Conservation (phyloP, 441 rosid species). For the Syzygium malaccense region DNA sequence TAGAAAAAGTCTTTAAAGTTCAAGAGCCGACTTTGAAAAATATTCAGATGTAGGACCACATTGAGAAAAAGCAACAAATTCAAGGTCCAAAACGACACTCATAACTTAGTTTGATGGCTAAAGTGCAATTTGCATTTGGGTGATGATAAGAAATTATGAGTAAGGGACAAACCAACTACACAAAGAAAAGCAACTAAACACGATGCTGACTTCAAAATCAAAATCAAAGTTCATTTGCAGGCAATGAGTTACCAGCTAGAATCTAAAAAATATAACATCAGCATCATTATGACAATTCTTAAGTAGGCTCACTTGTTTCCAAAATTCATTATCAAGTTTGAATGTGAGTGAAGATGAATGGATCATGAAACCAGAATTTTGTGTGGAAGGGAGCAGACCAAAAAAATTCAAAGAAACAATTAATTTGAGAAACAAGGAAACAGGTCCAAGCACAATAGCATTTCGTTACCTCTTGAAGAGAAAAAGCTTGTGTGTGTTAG, state of each 20-base stretch:
- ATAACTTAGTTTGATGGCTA: neutral
- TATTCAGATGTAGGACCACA: neutral
- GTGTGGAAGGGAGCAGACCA: neutral
- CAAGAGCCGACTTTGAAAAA: neutral
- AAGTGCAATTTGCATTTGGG: neutral
- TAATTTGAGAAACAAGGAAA: neutral
- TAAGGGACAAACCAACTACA: neutral
- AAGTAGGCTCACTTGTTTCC: neutral
- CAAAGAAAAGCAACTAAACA: neutral
- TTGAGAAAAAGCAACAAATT: neutral
- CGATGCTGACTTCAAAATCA: neutral
- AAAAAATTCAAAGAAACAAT: neutral
- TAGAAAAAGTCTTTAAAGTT: neutral
- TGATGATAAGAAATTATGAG: neutral
- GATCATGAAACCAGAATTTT: neutral
- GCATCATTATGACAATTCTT: neutral
- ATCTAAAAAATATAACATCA: neutral
- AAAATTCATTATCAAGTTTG: neutral
- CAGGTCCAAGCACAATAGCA: neutral
- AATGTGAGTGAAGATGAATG: neutral
- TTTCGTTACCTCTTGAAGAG: neutral
- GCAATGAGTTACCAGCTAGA: neutral
- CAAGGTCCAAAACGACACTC: neutral
- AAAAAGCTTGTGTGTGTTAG: neutral
- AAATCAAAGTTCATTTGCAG: neutral